Evolutionary conservation across 2,329 filamentous ascomycete species (phyloP).

Genomic region (Fusarium pseudonygamai): DNA sequence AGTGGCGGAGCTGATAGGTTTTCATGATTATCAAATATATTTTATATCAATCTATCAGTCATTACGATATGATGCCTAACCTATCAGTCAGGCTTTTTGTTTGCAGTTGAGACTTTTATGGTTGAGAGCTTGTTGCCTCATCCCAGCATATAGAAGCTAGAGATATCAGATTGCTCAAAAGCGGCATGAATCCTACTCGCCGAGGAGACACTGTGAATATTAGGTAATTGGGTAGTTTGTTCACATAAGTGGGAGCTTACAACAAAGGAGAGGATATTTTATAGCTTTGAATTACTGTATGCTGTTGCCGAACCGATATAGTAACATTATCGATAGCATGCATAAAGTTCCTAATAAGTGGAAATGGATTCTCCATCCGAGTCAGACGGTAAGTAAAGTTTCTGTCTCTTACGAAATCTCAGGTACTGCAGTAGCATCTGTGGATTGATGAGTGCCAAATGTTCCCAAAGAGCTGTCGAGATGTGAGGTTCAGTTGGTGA

Average conservation of each 20-base stretch:
- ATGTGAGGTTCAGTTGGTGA: too few relatives aligned
- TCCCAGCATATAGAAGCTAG: too few relatives aligned
- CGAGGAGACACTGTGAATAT: too few relatives aligned
- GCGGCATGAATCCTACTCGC: accelerated
- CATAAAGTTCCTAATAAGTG: background rate
- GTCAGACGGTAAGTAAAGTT: too few relatives aligned
- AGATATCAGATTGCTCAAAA: background rate
- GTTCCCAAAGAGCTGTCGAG: background rate
- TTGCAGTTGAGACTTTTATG: background rate
- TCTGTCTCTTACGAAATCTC: accelerated
- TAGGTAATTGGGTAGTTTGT: too few relatives aligned
- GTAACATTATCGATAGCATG: background rate
- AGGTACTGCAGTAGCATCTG: accelerated
- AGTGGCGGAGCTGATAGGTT: background rate
- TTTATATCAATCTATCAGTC: background rate
- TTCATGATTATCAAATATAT: background rate
- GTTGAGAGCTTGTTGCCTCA: background rate
- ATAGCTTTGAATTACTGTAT: background rate
- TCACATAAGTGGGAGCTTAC: too few relatives aligned
- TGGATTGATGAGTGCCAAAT: background rate
- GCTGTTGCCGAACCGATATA: background rate
- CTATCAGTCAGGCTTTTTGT: too few relatives aligned
- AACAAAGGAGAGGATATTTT: background rate
- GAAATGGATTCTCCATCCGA: background rate
- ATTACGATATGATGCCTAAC: too few relatives aligned